phyloP scores from a whole-genome alignment of 345 rosid species.

The Brassica incana region DNA sequence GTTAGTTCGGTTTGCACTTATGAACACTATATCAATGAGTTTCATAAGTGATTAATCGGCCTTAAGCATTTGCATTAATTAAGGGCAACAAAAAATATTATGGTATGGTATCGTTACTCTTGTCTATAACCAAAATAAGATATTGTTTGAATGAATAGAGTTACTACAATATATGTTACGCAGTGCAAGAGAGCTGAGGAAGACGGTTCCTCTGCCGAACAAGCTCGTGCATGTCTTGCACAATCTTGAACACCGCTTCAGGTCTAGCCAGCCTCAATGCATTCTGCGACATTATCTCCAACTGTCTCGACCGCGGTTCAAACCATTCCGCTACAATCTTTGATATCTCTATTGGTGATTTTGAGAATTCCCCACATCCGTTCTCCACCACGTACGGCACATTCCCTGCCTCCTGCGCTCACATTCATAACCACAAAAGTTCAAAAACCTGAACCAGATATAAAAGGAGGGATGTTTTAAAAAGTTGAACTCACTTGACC shows the following conservation, averaged over 20 bases:
- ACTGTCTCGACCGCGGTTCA: constrained; percentile 68
- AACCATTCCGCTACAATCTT: constrained; percentile 80
- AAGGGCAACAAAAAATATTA: constrained; percentile 6
- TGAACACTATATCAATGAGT: neutral
- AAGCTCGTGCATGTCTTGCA: constrained; percentile 87
- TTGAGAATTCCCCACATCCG: constrained; percentile 86
- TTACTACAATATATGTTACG: constrained; percentile 35
- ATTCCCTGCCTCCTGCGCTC: constrained; percentile 71
- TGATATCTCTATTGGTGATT: constrained; percentile 86
- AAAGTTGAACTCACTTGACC: constrained; percentile 71
- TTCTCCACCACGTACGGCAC: constrained; percentile 92
- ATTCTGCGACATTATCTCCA: constrained; percentile 77
- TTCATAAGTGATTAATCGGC: neutral
- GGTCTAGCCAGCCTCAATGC: constrained; percentile 91
- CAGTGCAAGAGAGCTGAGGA: constrained; percentile 56
- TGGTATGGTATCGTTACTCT: neutral
- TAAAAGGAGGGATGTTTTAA: neutral
- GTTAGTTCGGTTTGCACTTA: neutral
- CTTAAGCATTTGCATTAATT: neutral
- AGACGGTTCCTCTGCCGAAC: constrained; percentile 60
- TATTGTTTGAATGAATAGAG: neutral
- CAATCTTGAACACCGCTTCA: constrained; percentile 92
- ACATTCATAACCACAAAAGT: neutral
- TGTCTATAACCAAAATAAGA: neutral
- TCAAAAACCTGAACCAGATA: neutral